Evolutionary conservation across 2,329 filamentous ascomycete species (phyloP), one percentile per base, ranked within the genome.

Genomic region (Thielaviopsis euricoi): DNA sequence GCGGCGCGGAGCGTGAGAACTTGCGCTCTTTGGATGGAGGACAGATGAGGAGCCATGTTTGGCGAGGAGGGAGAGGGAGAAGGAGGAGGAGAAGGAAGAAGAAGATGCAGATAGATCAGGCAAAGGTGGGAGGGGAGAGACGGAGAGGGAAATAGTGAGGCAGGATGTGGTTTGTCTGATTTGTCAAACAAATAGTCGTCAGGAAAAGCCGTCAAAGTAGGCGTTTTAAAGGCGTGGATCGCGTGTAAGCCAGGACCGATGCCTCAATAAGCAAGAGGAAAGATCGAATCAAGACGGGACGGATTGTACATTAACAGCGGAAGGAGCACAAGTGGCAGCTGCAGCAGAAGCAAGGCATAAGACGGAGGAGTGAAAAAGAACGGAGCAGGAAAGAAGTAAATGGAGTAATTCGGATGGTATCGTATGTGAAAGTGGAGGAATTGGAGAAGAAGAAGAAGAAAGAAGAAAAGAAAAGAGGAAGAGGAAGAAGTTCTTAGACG

Each of bases 1-100:
- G 54, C 53, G 43, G 58, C 58, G 55, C 58, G 58, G 33, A 60
- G 46, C 3, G 58, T 43, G 26, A 60, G 58, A 17, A 60, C 55
- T 52, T 60, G 58, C 51, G 54, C 55, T 52, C 58, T 55, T 57
- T 60, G 58, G 22, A 60, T 51, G 29, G 58, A 60, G 55, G 58
- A 60, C 17, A 60, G 58, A 25, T 60, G 58, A 3, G 58, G 58
- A 17, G 58, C 58, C 58, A 60, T 60, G 49, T 51, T 57, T 29
- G 26, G 40, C n/a, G n/a, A n/a, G n/a, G n/a, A n/a, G n/a, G n/a
- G n/a, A n/a, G n/a, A n/a, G n/a, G n/a, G n/a, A n/a, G n/a, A 40
- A 26, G 15, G 10, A 10, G 25, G 29, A 37, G 33, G 33, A 40
- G 33, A 9, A 40, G 9, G 33, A 53, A 37, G 50, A 43, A 22